Evolutionary conservation across 163 green algal species (phyloP), one percentile per base, ranked within the genome.

Genomic region (Volvox carteri): DNA sequence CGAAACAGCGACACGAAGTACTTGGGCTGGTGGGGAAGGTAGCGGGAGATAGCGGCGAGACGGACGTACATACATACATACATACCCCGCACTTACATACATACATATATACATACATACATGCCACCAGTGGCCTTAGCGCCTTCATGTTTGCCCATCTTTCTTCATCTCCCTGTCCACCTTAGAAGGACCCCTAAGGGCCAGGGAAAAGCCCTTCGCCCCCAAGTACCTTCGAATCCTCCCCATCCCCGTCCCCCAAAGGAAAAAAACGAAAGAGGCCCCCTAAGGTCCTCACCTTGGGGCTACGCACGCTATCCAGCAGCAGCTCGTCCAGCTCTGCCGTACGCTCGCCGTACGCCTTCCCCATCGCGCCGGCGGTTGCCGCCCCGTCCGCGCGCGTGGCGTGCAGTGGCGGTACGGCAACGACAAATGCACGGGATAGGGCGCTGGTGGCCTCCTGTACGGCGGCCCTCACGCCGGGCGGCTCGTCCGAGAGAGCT

Each of bases 401-500:
- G 54, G 21, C 21, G 11, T 41, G 54, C 3, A 30, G 25, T 65
- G 28, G 74, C 9, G 16, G 46, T 44, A 67, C 42, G 37, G 19
- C n/a, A n/a, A 37, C 87, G 68, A 92, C 84, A 88, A 96, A 98
- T 0, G 96, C 96, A 4, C 74, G 48, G 0, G 95, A 90, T 56
- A 98, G 92, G 14, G 86, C 79, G 65, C 78, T 84, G 4, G 95
- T 87, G 5, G 95, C 94, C 89, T 98, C 96, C 76, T 96, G 93
- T 75, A 98, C 90, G 2, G 94, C 91, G 2, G 96, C 92, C 23
- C 95, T 90, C 58, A 97, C 94, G 11, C 96, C 96, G 4, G 96
- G 79, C 0, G 94, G 94, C 94, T 99, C 97, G 2, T 86, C 91
- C 5, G 91, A 68, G 46, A 99, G 93, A 4, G 95, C 96, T 56